Base-by-base conservation (phyloP, 306 rosid genomes). In the Acmispon strigosus region DNA sequence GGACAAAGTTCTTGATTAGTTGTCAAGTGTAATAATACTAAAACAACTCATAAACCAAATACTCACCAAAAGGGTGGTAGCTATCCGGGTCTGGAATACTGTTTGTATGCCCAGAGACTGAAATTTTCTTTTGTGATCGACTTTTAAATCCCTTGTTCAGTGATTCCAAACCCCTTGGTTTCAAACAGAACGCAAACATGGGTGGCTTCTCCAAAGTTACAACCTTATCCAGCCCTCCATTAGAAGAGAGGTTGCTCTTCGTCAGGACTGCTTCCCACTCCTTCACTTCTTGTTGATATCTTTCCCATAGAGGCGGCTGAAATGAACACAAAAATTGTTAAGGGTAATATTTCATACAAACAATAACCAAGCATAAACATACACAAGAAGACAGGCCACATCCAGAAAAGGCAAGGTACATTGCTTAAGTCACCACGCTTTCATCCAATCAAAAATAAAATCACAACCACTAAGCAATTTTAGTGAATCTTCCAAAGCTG, bases 111-210 rank as follows among this genome's bases (percentile, higher is more conserved):
- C 90, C 91, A 53, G 92, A 66, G 75, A 91, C 71, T 17, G 96
- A 86, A 76, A 80, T 65, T 74, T 37, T 95, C 89, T 81, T 87
- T 9, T 91, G 97, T 3, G 99, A 86, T 72, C 99, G 84, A 47
- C 91, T 96, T 59, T 84, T 95, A 20, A 91, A 83, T 55, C 89
- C 99, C 81, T 80, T 91, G 83, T 89, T 87, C 53, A 73, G 80
- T 74, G 84, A 84, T 81, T 91, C 96, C 79, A 94, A 77, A 16
- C 97, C 99, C 73, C 96, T 84, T 49, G 99, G 99, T 82, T 91
- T 95, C 82, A 89, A 66, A 82, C 99, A 95, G 76, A 95, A 95
- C 15, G 99, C 99, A 79, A 80, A 89, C 96, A 91, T 89, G 44
- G 84, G 86, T 4, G 99, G 97, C 86, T 95, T 95, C 83, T 91